These are phyloP conservation scores for Ophiosphaerella korrae DNA, from an alignment of 2,329 filamentous ascomycete genomes.

Conservation along the genomic window DNA sequence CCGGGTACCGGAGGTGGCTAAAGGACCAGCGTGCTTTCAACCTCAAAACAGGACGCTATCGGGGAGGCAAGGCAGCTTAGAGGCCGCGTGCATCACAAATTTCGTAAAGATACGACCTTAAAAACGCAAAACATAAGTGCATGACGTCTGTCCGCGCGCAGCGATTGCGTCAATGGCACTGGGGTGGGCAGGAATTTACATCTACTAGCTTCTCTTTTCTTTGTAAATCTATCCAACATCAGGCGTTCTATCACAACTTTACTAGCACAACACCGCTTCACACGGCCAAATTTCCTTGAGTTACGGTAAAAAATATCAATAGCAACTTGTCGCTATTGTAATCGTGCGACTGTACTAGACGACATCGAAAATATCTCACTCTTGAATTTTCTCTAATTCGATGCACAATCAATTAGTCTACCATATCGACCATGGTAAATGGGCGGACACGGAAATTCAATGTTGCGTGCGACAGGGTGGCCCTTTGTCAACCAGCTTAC, in stretches of 20 bases:
- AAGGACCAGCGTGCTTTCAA: conserved; percentile 98
- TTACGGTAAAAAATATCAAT: conserved; percentile 11
- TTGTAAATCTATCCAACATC: conserved; percentile 8
- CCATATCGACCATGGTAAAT: no score
- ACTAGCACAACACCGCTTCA: conserved; percentile 6
- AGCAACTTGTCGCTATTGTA: conserved; percentile 14
- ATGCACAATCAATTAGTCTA: neutral
- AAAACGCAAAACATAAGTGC: neutral
- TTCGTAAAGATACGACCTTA: neutral
- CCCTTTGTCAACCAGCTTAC: conserved; percentile 3
- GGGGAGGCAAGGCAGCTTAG: conserved; percentile 19
- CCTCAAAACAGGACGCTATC: conserved; percentile 70
- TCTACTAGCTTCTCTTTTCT: conserved; percentile 3
- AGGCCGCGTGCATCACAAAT: neutral
- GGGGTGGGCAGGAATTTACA: neutral
- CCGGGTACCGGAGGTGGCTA: conserved; percentile 90
- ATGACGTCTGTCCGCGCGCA: neutral
- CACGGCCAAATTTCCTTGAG: conserved; percentile 6
- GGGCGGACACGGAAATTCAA: neutral
- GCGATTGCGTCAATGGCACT: neutral
- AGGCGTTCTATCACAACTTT: neutral
- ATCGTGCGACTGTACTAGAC: conserved; percentile 17
- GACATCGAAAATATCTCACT: conserved; percentile 8
- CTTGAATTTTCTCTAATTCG: no score
- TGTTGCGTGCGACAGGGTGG: neutral